Conservation (phyloP, 1,284 basidiomycete genomes). For the Pascua guehoae region DNA sequence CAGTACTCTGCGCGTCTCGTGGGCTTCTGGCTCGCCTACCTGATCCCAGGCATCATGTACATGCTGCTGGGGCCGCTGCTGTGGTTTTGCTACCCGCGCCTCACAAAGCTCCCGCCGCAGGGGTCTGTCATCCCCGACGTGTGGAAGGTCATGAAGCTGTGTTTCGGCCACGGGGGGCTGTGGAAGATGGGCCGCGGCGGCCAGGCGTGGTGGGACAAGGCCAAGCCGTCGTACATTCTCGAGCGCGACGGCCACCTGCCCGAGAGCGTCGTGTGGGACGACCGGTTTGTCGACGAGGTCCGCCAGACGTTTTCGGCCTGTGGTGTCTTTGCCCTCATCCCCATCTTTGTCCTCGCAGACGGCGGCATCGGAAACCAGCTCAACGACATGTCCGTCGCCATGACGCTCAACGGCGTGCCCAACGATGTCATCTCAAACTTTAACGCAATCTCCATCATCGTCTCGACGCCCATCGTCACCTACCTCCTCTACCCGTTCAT, state of each 20-base stretch:
- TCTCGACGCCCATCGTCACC: conserved; percentile 51
- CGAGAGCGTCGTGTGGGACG: conserved; percentile 51
- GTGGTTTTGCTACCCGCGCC: conserved; percentile 2
- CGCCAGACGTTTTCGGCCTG: conserved; percentile 50
- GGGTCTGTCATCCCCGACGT: conserved; percentile 52
- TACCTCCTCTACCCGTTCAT: conserved; percentile 50
- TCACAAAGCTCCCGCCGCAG: conserved; percentile 48
- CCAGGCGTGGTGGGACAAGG: conserved; percentile 50
- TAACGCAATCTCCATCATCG: conserved; percentile 51
- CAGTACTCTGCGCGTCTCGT: conserved; percentile 43
- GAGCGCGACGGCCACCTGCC: conserved; percentile 32
- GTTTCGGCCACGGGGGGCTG: conserved; percentile 9
- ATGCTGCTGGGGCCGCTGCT: conserved; percentile 42
- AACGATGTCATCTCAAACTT: conserved; percentile 53
- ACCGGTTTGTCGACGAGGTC: conserved; percentile 53
- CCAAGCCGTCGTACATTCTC: conserved; percentile 48
- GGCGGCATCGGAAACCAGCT: conserved; percentile 28
- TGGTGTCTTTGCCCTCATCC: conserved; percentile 51
- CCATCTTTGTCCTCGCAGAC: conserved; percentile 52
- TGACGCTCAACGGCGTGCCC: conserved; percentile 50
- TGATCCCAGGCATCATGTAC: conserved; percentile 53
- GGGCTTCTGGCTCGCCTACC: conserved; percentile 51
- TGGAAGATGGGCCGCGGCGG: conserved; percentile 31
- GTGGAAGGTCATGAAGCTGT: conserved; percentile 29
- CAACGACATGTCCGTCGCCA: conserved; percentile 48